Percentiles rank a stretch among this genome's conserved stretches.
Evolutionary conservation across 495 filamentous ascomycete genomes (phyloP).

Genomic region (Lasiosphaeria ovina): DNA sequence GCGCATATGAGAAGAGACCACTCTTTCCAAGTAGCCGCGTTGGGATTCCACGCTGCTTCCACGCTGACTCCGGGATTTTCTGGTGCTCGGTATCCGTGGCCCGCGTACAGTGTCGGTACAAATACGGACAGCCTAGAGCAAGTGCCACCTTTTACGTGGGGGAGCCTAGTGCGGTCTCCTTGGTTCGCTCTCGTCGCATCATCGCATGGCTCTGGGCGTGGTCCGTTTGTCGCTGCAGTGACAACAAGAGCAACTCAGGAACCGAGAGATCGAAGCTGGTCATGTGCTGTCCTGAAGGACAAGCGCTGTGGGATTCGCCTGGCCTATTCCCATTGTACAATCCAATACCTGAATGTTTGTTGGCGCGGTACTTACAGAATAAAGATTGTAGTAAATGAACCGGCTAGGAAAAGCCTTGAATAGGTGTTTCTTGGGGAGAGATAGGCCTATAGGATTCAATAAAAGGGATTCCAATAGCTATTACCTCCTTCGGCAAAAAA

Average conservation of each 20-base stretch:
- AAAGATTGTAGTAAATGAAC: no score
- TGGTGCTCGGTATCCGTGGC: background rate
- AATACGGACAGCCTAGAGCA: background rate
- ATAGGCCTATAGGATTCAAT: no score
- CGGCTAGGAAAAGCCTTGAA: no score
- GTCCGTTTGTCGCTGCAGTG: constrained; percentile 2
- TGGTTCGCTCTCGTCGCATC: background rate
- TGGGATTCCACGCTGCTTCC: no score
- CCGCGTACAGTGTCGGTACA: no score
- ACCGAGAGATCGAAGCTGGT: constrained; percentile 2
- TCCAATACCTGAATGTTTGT: background rate
- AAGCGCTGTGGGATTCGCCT: background rate
- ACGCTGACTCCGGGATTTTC: background rate
- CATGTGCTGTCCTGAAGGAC: constrained; percentile 5
- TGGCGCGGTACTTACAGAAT: background rate
- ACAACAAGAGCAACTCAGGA: constrained; percentile 1
- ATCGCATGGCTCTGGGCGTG: background rate
- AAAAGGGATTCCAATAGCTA: no score
- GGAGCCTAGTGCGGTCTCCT: constrained; percentile 1
- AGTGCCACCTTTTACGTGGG: constrained; percentile 5
- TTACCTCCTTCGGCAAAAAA: no score
- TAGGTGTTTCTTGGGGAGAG: no score
- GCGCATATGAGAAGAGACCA: background rate
- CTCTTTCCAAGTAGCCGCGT: no score
- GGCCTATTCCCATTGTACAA: background rate